Base-by-base conservation (phyloP, 2,329 filamentous ascomycete species). In the Diaporthe sp. region DNA sequence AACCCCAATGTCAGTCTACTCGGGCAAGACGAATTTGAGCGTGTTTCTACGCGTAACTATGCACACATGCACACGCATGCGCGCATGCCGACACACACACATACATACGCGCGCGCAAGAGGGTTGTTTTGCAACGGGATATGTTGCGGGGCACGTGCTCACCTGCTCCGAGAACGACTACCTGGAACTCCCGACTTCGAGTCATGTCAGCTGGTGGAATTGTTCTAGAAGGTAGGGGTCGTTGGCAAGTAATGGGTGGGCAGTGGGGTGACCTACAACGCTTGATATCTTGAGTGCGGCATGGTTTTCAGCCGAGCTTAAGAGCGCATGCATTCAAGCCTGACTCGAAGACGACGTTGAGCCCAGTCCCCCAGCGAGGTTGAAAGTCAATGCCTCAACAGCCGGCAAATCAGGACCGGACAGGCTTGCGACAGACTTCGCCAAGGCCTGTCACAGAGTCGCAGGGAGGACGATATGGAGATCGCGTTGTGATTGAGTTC, bases 121-220 rank as follows among this genome's bases (percentile, higher is more conserved):
- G 55, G 37, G 49, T 31, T n/a, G 44, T 37, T 42, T 51, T 62
- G 71, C 71, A 62, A 46, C 44, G 12, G 70, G 70, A 62, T 19
- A 39, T 70, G 71, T 65, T 73, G 71, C 34, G 57, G 44, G 55
- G 71, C 44, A 71, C 76, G 75, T 71, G 74, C 90, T 82, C 86
- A 94, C 93, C 94, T 87, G 94, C 93, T 83, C 94, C 94, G 79
- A 96, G 88, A 78, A 96, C 94, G 80, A 95, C 94, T 82, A 95
- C 93, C 84, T 95, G 92, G 82, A 95, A 94, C 87, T 96, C 94
- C 81, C 93, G 92, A 84, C 92, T 94, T 51, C 44, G 77, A 39
- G 58, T 60, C 28, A 68, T 70, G 49, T 65, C 55, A 68, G 70
- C 61, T 60, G 67, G 70, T 70, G 65, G 44, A 73, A 65, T 55